Conservation (phyloP, 352 stramenopile genomes). For the Pythium aquatile region DNA sequence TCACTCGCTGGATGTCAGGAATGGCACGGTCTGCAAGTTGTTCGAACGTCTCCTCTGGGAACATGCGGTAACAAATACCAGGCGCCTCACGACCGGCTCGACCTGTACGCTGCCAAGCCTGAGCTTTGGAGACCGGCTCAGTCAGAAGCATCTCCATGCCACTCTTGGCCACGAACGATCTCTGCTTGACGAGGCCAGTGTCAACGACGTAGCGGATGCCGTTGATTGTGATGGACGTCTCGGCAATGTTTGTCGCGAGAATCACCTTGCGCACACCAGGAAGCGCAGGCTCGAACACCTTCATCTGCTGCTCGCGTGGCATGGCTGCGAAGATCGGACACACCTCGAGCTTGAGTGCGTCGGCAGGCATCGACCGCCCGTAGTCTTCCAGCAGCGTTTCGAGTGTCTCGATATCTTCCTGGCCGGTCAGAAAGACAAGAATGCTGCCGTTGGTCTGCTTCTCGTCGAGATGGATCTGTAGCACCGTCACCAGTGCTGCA, state of each 20-base stretch:
- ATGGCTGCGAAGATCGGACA: constrained; percentile 97
- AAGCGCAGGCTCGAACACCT: constrained; percentile 89
- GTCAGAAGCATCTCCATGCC: constrained; percentile 89
- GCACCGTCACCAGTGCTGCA: constrained; percentile 78
- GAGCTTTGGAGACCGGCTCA: constrained; percentile 85
- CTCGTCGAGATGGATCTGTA: constrained; percentile 91
- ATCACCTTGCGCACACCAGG: constrained; percentile 91
- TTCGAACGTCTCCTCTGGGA: constrained; percentile 85
- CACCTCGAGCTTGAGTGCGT: constrained; percentile 80
- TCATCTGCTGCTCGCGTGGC: constrained; percentile 93
- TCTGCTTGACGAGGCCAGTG: constrained; percentile 87
- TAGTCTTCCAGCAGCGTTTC: constrained; percentile 86
- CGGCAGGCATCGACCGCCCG: constrained; percentile 58
- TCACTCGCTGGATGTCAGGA: constrained; percentile 86
- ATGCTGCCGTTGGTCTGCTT: constrained; percentile 37
- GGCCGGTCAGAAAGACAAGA: background rate
- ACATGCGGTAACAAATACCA: constrained; percentile 82
- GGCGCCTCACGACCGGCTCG: constrained; percentile 83
- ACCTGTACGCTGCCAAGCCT: constrained; percentile 90
- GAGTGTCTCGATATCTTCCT: constrained; percentile 94
- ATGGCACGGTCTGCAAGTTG: constrained; percentile 72
- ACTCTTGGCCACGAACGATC: constrained; percentile 82
- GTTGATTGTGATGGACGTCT: constrained; percentile 99
- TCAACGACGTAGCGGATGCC: constrained; percentile 91
- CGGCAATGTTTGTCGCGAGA: constrained; percentile 94